A percentile compares a stretch with the other conserved stretches of the same genome.
phyloP scores from a whole-genome alignment of 441 rosid species.

The Hura crepitans region DNA sequence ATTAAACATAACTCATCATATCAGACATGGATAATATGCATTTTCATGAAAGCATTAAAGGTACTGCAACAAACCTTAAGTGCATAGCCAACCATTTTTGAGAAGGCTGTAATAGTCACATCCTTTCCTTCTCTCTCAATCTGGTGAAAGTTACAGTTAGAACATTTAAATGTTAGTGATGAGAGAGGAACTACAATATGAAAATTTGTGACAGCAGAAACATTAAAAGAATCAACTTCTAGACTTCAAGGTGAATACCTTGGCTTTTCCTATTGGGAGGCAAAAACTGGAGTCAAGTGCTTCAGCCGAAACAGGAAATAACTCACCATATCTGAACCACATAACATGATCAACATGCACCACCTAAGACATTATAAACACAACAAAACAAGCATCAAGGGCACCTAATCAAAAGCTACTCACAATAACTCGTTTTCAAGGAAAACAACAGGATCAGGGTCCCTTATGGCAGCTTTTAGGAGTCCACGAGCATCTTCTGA shows the following conservation, averaged over 20 bases:
- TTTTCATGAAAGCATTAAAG: neutral
- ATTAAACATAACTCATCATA: neutral
- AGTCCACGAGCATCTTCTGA: constrained; percentile 95
- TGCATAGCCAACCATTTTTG: constrained; percentile 83
- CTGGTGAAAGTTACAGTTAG: constrained; percentile 34
- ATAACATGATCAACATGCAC: constrained; percentile 8
- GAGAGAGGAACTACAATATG: neutral
- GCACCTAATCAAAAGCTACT: constrained; percentile 27
- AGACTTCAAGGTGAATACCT: constrained; percentile 39
- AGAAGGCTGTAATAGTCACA: constrained; percentile 81
- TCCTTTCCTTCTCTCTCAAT: constrained; percentile 95
- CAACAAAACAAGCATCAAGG: neutral
- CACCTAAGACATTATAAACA: constrained; percentile 2
- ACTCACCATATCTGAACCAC: constrained; percentile 74
- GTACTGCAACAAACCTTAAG: constrained; percentile 58
- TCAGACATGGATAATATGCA: neutral
- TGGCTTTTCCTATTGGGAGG: constrained; percentile 93
- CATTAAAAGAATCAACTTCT: constrained; percentile 18
- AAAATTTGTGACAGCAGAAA: constrained; percentile 14
- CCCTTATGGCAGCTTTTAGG: constrained; percentile 92
- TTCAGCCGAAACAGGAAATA: constrained; percentile 87
- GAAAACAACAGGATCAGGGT: constrained; percentile 96
- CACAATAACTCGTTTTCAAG: constrained; percentile 91
- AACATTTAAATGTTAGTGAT: neutral
- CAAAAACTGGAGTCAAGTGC: constrained; percentile 91